Percentiles rank a stretch among this genome's conserved stretches.
Evolutionary conservation across 1,284 basidiomycete species (phyloP).

Genomic region (Polyporus tsugae): DNA sequence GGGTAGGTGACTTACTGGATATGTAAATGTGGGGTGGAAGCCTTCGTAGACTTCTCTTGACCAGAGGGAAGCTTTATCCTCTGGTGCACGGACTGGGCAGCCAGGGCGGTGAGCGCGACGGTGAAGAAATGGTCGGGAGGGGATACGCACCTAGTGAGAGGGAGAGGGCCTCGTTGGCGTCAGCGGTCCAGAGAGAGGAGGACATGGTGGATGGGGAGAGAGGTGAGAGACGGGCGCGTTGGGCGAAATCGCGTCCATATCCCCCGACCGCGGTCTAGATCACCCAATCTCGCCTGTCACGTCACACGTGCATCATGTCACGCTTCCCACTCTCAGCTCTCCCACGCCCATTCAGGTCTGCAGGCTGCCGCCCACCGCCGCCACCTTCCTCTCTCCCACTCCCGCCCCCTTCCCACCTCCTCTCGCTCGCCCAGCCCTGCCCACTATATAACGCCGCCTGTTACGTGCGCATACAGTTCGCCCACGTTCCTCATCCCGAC

Average conservation of each 20-base stretch:
- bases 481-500: background rate
- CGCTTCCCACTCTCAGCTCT: conserved; percentile 21
- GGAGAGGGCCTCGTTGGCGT: conserved; percentile 81
- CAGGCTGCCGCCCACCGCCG: background rate
- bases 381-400: background rate
- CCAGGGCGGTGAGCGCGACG: conserved; percentile 20
- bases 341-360: conserved; percentile 1
- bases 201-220: conserved; percentile 31
- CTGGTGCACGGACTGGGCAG: conserved; percentile 62
- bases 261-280: conserved; percentile 27
- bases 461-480: background rate
- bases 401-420: conserved; percentile 12
- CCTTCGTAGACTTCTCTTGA: conserved; percentile 67
- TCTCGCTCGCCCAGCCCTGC: conserved; percentile 8
- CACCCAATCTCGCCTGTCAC: conserved; percentile 30
- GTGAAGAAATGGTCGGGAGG: conserved; percentile 2
- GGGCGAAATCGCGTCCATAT: conserved; percentile 32
- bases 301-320: conserved; percentile 27
- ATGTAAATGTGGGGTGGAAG: conserved; percentile 89
- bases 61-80: conserved; percentile 68
- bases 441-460: conserved; percentile 1
- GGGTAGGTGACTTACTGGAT: conserved; percentile 66
- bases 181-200: conserved; percentile 61
- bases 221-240: conserved; percentile 22
- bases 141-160: conserved; percentile 71